Base-by-base conservation (phyloP, 169 alveolate species). In the Besnoitia besnoiti region DNA sequence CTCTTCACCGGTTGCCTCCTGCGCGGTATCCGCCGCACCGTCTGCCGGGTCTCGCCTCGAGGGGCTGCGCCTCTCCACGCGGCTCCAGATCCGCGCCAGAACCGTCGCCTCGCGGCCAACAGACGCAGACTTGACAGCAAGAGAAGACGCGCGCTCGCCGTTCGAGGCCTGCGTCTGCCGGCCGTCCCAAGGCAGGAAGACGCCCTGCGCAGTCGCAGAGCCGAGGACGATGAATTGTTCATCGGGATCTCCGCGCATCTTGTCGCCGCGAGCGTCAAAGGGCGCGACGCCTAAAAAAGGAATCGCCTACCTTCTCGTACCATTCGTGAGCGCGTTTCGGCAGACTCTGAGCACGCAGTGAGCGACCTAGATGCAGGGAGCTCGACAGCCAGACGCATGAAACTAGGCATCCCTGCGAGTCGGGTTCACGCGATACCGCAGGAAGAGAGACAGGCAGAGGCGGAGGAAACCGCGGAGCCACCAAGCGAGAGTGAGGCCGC, bases 151-250 rank as follows among this genome's bases (percentile, higher is more conserved):
- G 24, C 7, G 12, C 67, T 55, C 67, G 12, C 33, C 27, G 12
- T 55, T 16, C 67, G 7, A 16, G 27, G 24, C 59, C 16, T 49
- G 67, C 24, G 12, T n/a, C n/a, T n/a, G n/a, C n/a, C n/a, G n/a
- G n/a, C n/a, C n/a, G n/a, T 16, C 24, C 67, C 67, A 55, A 21
- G 67, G 67, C 12, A 5, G 67, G 67, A 3, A 55, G 67, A 19
- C 27, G 5, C 30, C 67, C 33, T 19, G 12, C n/a, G 12, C 67
- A 21, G 12, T n/a, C 12, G 67, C 67, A 16, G 67, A n/a, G 30
- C 67, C 67, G 67, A 55, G 67, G 67, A 55, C 67, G 67, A 55
- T 55, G 67, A 55, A 55, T 21, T n/a, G n/a, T n/a, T 55, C 67
- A n/a, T 55, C 67, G 67, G 33, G 12, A 16, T 10, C 59, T 55